Evolutionary conservation across 2,329 filamentous ascomycete species (phyloP).

Genomic region (Diaporthe eres): DNA sequence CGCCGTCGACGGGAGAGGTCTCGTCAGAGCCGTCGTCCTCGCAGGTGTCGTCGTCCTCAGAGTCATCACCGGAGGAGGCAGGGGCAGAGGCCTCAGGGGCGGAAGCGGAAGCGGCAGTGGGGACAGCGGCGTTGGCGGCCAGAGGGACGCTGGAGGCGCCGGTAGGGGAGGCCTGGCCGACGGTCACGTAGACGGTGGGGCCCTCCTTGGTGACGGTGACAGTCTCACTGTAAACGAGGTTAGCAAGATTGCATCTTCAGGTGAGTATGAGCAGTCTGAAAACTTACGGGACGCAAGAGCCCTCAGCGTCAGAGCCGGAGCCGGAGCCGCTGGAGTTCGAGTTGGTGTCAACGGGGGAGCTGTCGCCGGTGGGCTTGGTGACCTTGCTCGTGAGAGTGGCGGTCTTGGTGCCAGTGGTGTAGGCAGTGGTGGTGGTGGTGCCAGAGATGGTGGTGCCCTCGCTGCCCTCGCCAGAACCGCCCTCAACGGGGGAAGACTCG

Average conservation of each 20-base stretch:
- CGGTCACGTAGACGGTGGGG: slow-evolving; percentile 45
- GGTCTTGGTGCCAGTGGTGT: slow-evolving; percentile 37
- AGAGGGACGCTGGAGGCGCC: slow-evolving; percentile 27
- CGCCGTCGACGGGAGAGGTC: not conserved
- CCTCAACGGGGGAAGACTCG: slow-evolving; percentile 30
- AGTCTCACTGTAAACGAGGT: slow-evolving; percentile 27
- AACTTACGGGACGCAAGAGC: slow-evolving; percentile 35
- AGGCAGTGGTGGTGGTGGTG: slow-evolving; percentile 36
- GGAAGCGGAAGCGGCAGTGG: slow-evolving; percentile 18
- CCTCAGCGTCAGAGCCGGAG: slow-evolving; percentile 32
- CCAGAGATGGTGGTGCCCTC: slow-evolving; percentile 31
- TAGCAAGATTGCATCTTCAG: not conserved
- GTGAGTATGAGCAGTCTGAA: not conserved
- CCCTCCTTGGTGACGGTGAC: slow-evolving; percentile 44
- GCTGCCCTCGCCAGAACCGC: slow-evolving; percentile 19
- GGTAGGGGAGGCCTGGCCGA: slow-evolving; percentile 19
- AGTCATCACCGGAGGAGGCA: not conserved
- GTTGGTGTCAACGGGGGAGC: slow-evolving; percentile 21
- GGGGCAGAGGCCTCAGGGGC: not conserved
- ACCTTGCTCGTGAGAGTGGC: slow-evolving; percentile 38
- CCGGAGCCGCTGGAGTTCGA: slow-evolving; percentile 24
- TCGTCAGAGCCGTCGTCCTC: slow-evolving; percentile 35
- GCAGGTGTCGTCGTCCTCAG: slow-evolving; percentile 32
- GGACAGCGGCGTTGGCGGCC: slow-evolving; percentile 34
- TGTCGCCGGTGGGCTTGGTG: slow-evolving; percentile 23